Evolutionary conservation across 1,139 yeast species (phyloP), one percentile per base, ranked within the genome.

Genomic region (Debaryomyces singareniensis): DNA sequence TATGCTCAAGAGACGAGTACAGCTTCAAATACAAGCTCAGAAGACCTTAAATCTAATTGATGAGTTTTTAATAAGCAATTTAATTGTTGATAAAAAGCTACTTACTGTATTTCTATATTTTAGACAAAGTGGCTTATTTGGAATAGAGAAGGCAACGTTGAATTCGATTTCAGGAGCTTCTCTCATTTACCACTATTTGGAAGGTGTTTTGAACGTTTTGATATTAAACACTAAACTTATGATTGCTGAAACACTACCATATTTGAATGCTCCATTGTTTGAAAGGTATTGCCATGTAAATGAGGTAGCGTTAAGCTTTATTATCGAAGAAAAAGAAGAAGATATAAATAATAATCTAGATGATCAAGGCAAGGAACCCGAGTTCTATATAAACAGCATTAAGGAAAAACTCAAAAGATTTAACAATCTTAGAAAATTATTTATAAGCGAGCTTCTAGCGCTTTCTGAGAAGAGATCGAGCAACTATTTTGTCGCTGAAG

Each of bases 281-380:
- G 71, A 68, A 36, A 62, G 62, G 37, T 66, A 64, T 36, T 63
- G 68, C 36, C 44, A 47, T 20, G 55, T 66, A 12, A 65, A 68
- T 36, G 53, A 54, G 29, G 50, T 66, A 13, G 48, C 58, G 30
- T 25, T 49, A 15, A 47, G 44, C 13, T n/a, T n/a, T 35, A 38
- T 5, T 31, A 51, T 6, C 38, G 35, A 15, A 43, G 37, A 26
- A 44, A 45, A 4, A 42, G 35, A 3, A 29, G 28, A 5, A 31
- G 20, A 9, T 13, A n/a, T n/a, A 16, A 28, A 15, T 11, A 13
- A 20, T 20, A 20, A 11, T n/a, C 9, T 7, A 14, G 11, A 16
- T 14, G 32, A 29, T 9, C 18, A 28, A n/a, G 11, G 26, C 15
- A 32, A 27, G 10, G 33, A 29, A 3, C n/a, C 13, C 13, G 14